Conservation (phyloP, 163 green algal genomes). For the Volvox carteri region DNA sequence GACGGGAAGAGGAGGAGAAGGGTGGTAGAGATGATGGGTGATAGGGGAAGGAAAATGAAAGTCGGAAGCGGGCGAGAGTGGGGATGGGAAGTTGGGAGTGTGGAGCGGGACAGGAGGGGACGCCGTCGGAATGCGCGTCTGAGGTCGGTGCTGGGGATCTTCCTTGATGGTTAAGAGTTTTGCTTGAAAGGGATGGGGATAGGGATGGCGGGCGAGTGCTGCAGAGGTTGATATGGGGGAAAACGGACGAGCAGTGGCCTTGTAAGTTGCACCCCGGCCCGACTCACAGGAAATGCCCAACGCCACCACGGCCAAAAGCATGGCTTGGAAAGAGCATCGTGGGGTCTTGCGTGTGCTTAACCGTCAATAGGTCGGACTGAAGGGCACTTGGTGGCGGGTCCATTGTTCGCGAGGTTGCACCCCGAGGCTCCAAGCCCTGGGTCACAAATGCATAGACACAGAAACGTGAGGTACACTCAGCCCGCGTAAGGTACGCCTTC, state of each 20-base stretch:
- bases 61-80: background rate
- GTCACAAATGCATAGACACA: background rate
- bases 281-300: constrained; percentile 52
- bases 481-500: background rate
- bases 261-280: no score
- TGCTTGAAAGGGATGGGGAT: background rate
- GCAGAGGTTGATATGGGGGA: background rate
- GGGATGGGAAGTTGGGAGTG: background rate
- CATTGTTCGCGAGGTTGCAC: background rate
- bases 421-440: background rate
- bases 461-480: background rate
- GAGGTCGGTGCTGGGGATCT: no score
- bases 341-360: constrained; percentile 44
- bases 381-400: constrained; percentile 2
- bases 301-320: constrained; percentile 36
- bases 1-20: background rate
- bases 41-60: background rate
- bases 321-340: constrained; percentile 19
- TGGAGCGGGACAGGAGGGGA: background rate
- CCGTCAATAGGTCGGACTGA: constrained; percentile 12
- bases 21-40: background rate
- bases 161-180: no score
- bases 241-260: no score
- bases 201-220: background rate
- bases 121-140: no score